Evolutionary conservation across 768 basidiomycete genomes (phyloP).

Genomic region (Rhodosporidiobolus sp.): DNA sequence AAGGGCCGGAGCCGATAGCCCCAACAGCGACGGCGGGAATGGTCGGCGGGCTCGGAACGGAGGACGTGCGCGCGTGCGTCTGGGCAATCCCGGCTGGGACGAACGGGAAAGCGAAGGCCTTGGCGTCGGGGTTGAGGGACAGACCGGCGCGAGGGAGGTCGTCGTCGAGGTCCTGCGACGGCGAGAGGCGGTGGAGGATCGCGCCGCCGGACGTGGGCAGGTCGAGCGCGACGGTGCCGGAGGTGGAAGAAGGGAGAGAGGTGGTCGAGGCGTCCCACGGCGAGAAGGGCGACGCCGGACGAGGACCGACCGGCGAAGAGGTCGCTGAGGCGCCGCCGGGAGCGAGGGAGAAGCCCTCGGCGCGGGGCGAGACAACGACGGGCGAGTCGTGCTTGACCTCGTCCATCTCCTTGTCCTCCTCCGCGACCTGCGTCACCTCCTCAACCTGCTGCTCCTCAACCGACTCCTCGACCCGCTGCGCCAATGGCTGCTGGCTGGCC

Average conservation of each 20-base stretch:
- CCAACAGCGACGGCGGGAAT: neutral
- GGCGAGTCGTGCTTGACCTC: constrained; percentile 6
- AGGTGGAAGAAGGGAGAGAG: neutral
- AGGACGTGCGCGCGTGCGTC: constrained; percentile 14
- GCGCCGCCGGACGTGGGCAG: neutral
- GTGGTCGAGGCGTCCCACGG: constrained; percentile 18
- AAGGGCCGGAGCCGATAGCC: neutral
- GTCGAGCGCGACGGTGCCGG: neutral
- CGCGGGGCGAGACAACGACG: constrained; percentile 9
- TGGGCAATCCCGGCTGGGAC: neutral
- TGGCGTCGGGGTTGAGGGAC: constrained; percentile 45
- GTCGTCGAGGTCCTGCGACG: constrained; percentile 35
- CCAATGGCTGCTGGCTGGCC: too few species aligned
- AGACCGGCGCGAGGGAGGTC: constrained; percentile 43
- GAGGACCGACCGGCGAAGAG: constrained; percentile 29
- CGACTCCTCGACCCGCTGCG: too few species aligned
- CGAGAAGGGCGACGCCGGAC: constrained; percentile 27
- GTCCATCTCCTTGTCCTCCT: neutral
- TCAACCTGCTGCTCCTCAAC: neutral
- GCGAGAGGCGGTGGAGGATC: constrained; percentile 29
- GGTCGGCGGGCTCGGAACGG: constrained; percentile 7
- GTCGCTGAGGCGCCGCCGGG: constrained; percentile 12
- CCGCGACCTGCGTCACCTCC: neutral
- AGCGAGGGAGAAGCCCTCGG: constrained; percentile 3
- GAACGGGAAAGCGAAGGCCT: constrained; percentile 42